Evolutionary conservation across 306 rosid genomes (phyloP).

Genomic region (Cucumis hystrix): DNA sequence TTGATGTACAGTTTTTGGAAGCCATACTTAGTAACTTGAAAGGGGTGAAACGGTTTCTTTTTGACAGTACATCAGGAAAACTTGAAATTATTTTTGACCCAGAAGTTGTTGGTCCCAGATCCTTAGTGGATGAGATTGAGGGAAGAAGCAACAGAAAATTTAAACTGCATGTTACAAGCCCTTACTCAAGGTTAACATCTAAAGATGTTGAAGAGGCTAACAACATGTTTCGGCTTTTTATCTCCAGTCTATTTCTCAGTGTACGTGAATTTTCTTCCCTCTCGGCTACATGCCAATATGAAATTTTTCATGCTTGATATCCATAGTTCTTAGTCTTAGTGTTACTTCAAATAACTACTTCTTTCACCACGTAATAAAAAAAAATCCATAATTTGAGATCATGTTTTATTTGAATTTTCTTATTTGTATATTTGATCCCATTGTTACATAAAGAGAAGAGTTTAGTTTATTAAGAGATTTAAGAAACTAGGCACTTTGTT

Average conservation of each 20-base stretch:
- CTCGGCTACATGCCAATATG: not conserved
- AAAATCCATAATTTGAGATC: not conserved
- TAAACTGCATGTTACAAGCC: slow-evolving; percentile 57
- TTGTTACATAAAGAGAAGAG: not conserved
- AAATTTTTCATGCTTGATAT: not conserved
- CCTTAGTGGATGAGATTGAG: slow-evolving; percentile 71
- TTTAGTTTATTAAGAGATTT: not conserved
- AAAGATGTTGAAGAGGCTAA: slow-evolving; percentile 58
- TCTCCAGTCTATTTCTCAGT: slow-evolving; percentile 73
- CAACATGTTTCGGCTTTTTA: slow-evolving; percentile 62
- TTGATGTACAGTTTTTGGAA: slow-evolving; percentile 53
- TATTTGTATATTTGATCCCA: not conserved
- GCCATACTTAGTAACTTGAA: slow-evolving; percentile 46
- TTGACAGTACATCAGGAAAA: slow-evolving; percentile 44
- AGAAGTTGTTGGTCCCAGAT: slow-evolving; percentile 67
- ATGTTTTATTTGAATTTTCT: not conserved
- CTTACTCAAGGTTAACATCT: slow-evolving; percentile 68
- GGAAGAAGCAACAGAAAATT: slow-evolving; percentile 54
- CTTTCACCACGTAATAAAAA: not conserved
- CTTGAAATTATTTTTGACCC: slow-evolving; percentile 79
- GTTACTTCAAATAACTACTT: not conserved
- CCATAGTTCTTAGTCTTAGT: not conserved
- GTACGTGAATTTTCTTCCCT: slow-evolving; percentile 37
- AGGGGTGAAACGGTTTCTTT: slow-evolving; percentile 54
- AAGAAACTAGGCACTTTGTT: not conserved